A percentile compares a stretch with the other conserved stretches of the same genome.
phyloP scores from a whole-genome alignment of 192 early-diverging fungal genomes.

The Chytriomyces sp. region DNA sequence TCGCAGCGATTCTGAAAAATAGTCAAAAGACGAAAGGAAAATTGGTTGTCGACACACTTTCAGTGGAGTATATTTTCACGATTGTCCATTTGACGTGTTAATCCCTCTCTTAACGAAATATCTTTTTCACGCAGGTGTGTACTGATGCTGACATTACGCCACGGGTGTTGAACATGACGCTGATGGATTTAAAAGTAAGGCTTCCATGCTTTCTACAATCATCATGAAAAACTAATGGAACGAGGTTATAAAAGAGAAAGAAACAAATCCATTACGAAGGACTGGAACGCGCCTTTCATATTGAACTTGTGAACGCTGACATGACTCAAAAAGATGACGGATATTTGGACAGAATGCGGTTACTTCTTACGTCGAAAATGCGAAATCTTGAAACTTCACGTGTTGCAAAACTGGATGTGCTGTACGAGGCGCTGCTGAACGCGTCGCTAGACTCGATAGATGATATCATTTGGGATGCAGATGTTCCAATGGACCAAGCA shows the following conservation, averaged over 20 bases:
- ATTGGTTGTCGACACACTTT: slow-evolving; percentile 12
- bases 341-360: slow-evolving; percentile 30
- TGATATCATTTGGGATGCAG: slow-evolving; percentile 2
- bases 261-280: slow-evolving; percentile 37
- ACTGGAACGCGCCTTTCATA: slow-evolving; percentile 18
- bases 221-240: too few species aligned
- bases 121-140: slow-evolving; percentile 11
- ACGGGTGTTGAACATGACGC: background rate
- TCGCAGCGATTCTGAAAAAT: slow-evolving; percentile 11
- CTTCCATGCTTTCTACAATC: background rate
- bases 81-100: background rate
- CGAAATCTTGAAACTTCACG: slow-evolving; percentile 24
- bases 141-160: slow-evolving; percentile 4
- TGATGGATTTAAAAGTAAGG: slow-evolving; percentile 30
- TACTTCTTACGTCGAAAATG: slow-evolving; percentile 26
- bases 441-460: background rate
- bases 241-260: too few species aligned
- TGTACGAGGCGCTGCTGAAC: slow-evolving; percentile 29
- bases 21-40: slow-evolving; percentile 31
- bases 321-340: background rate
- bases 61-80: background rate
- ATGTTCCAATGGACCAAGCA: background rate
- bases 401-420: slow-evolving; percentile 39
- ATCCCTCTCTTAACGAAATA: background rate
- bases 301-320: slow-evolving; percentile 12